Percentiles rank a stretch among this genome's conserved stretches.
phyloP scores from a whole-genome alignment of 768 basidiomycete genomes.

The Daedaleopsis sinensis region DNA sequence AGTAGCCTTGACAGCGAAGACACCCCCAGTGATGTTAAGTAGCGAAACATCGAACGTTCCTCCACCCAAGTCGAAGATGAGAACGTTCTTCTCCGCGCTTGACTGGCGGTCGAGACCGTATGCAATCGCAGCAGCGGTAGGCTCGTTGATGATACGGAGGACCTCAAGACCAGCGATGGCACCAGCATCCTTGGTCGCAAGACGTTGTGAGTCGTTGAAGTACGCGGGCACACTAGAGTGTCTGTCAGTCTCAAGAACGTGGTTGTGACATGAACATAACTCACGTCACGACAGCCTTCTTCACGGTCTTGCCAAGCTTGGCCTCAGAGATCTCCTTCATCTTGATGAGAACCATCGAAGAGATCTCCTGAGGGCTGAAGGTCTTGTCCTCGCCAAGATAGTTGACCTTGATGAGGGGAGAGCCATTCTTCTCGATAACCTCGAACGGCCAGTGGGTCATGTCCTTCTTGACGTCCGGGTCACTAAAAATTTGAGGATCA shows the following conservation, averaged over 20 bases:
- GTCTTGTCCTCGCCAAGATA: constrained; percentile 95
- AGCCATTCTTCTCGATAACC: constrained; percentile 95
- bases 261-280: constrained; percentile 34
- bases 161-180: constrained; percentile 98
- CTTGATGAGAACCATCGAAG: constrained; percentile 99
- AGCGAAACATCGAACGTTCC: constrained; percentile 99
- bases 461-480: constrained; percentile 96
- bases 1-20: constrained; percentile 99
- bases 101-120: constrained; percentile 97
- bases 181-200: constrained; percentile 99
- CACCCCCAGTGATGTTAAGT: constrained; percentile 95
- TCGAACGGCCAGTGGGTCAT: constrained; percentile 98
- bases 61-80: constrained; percentile 99
- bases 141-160: constrained; percentile 99
- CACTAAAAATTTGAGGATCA: constrained; percentile 40
- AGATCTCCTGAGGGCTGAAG: constrained; percentile 98
- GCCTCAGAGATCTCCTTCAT: constrained; percentile 99
- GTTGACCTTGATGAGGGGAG: constrained; percentile 94
- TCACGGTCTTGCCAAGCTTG: constrained; percentile 97
- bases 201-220: constrained; percentile 99
- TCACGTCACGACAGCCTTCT: constrained; percentile 98
- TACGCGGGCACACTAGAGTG: constrained; percentile 86
- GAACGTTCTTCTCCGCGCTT: constrained; percentile 94
- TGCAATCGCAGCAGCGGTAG: constrained; percentile 98
- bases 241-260: not conserved